Evolutionary conservation across 345 rosid species (phyloP).

Genomic region (Gossypium bickii): DNA sequence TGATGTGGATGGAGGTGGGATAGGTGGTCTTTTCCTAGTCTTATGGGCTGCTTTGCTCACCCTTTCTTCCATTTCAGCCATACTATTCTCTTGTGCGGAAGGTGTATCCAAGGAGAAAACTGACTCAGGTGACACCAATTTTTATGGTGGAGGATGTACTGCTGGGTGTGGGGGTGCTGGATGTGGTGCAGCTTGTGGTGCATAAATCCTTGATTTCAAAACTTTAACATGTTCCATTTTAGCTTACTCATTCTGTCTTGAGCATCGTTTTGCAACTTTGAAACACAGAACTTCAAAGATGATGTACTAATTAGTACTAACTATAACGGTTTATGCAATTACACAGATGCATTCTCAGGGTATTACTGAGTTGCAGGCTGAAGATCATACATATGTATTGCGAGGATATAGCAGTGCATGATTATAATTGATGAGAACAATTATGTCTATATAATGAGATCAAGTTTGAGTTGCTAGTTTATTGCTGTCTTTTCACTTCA

Average conservation of each 20-base stretch:
- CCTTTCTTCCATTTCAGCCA: constrained; percentile 41
- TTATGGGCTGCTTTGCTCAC: constrained; percentile 39
- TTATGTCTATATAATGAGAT: not conserved
- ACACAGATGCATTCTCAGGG: not conserved
- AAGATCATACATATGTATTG: no score
- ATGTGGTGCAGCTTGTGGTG: constrained; percentile 51
- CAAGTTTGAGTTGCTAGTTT: not conserved
- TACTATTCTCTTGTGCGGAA: constrained; percentile 50
- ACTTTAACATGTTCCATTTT: not conserved
- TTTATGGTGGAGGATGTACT: constrained; percentile 37
- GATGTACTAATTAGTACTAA: not conserved
- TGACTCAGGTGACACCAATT: constrained; percentile 20
- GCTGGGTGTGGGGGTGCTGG: constrained; percentile 40
- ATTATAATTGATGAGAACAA: not conserved
- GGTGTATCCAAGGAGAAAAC: constrained; percentile 36
- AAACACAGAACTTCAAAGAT: not conserved
- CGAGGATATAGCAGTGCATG: no score
- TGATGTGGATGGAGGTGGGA: constrained; percentile 2
- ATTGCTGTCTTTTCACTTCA: not conserved
- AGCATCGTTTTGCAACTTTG: not conserved
- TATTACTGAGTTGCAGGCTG: not conserved
- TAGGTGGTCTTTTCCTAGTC: constrained; percentile 17
- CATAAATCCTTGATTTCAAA: constrained; percentile 14
- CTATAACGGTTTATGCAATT: not conserved
- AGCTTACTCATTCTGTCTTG: not conserved